Evolutionary conservation across 805 yeast genomes (phyloP).

Genomic region (Maudiozyma serrabonitensis): DNA sequence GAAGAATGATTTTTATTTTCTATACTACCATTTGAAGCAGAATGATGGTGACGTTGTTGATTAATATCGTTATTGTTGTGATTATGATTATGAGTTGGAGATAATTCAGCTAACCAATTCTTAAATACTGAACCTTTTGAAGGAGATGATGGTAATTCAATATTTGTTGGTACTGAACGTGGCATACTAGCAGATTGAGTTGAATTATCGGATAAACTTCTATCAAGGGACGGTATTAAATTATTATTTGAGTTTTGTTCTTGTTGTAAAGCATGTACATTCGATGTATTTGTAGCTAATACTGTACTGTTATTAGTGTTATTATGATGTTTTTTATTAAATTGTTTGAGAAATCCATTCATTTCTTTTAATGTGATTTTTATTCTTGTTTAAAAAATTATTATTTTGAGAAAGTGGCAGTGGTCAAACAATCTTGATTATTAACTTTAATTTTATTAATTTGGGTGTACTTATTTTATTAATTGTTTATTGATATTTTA

Average conservation of each 20-base stretch:
- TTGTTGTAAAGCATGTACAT: not conserved
- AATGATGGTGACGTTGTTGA: not conserved
- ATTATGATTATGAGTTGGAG: not conserved
- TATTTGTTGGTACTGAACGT: not conserved
- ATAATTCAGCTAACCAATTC: not conserved
- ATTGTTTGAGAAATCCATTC: not conserved
- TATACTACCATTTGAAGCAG: not conserved
- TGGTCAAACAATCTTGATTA: no score
- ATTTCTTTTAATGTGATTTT: not conserved
- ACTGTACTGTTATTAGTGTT: not conserved
- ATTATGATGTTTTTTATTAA: not conserved
- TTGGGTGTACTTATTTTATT: no score
- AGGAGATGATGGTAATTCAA: not conserved
- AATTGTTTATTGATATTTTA: no score
- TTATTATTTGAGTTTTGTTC: not conserved
- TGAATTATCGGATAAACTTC: not conserved
- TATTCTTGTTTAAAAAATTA: no score
- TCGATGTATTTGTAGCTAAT: not conserved
- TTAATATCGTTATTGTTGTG: not conserved
- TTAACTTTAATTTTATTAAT: not conserved
- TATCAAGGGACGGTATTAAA: not conserved
- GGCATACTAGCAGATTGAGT: not conserved
- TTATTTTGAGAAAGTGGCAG: no score
- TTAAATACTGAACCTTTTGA: not conserved
- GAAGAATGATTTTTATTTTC: not conserved